A percentile compares a stretch with the other conserved stretches of the same genome.
phyloP scores from a whole-genome alignment of 2,329 filamentous ascomycete species.

The Hymenotorrendiella dingleyae region DNA sequence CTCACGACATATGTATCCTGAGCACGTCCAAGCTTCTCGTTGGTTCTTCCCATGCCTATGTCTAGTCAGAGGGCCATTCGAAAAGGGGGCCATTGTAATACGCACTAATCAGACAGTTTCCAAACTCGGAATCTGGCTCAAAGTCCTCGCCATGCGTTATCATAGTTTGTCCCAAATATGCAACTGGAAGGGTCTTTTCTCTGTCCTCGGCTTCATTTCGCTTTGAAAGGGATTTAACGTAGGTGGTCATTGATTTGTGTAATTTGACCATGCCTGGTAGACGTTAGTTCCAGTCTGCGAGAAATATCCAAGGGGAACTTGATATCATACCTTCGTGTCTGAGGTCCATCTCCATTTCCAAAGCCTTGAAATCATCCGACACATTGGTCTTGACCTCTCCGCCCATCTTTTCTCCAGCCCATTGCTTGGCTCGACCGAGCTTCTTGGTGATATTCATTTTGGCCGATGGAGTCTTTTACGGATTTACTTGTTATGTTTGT shows the following conservation, averaged over 20 bases:
- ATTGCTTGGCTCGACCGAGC: constrained; percentile 93
- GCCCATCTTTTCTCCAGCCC: constrained; percentile 96
- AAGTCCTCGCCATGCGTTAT: constrained; percentile 87
- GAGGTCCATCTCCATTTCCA: constrained; percentile 86
- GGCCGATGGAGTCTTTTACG: constrained; percentile 9
- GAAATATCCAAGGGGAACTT: not conserved
- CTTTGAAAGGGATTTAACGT: constrained; percentile 82
- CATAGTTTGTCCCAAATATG: constrained; percentile 79
- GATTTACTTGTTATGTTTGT: not conserved
- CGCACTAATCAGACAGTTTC: constrained; percentile 70
- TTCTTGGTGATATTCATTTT: constrained; percentile 59
- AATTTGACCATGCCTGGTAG: constrained; percentile 83
- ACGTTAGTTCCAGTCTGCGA: constrained; percentile 14
- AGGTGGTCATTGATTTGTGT: constrained; percentile 77
- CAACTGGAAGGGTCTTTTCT: constrained; percentile 77
- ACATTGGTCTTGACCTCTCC: constrained; percentile 80
- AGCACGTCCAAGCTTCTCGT: constrained; percentile 78
- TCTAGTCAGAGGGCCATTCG: constrained; percentile 14
- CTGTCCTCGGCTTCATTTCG: constrained; percentile 79
- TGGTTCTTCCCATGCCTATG: constrained; percentile 70
- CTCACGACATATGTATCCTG: constrained; percentile 78
- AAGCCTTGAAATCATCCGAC: constrained; percentile 82
- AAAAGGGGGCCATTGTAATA: constrained; percentile 1
- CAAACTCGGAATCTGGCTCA: constrained; percentile 83
- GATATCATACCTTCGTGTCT: constrained; percentile 79